Evolutionary conservation across 2,329 filamentous ascomycete genomes (phyloP).

Genomic region (Fusarium hostae): DNA sequence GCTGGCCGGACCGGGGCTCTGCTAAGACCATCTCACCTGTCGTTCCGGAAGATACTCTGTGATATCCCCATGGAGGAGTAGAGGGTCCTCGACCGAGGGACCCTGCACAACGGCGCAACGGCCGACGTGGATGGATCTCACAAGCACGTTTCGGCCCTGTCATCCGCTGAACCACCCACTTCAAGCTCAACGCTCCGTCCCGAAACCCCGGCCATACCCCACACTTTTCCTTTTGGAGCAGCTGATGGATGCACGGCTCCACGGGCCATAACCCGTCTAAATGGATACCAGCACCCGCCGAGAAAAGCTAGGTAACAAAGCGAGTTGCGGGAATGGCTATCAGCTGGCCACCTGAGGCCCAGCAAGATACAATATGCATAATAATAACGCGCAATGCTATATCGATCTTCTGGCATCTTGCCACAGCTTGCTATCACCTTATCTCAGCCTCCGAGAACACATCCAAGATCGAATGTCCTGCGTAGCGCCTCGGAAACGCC

Average conservation of each 20-base stretch:
- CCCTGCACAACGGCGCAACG: constrained; percentile 20
- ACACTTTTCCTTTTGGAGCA: constrained; percentile 35
- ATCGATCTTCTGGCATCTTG: constrained; percentile 5
- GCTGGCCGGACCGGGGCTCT: constrained; percentile 43
- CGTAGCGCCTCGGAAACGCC: neutral
- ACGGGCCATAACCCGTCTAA: constrained; percentile 34
- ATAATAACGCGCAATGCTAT: constrained; percentile 9
- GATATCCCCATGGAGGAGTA: constrained; percentile 21
- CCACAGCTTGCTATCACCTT: neutral
- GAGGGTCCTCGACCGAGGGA: constrained; percentile 7
- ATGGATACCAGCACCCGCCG: constrained; percentile 2
- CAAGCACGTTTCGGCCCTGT: constrained; percentile 42
- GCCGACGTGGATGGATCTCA: constrained; percentile 37
- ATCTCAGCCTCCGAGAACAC: neutral
- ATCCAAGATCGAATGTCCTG: neutral
- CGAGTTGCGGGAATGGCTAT: neutral
- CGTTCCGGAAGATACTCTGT: constrained; percentile 23
- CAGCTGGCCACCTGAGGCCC: constrained; percentile 1
- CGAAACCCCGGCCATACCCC: constrained; percentile 44
- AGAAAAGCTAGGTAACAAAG: neutral
- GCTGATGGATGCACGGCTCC: constrained; percentile 37
- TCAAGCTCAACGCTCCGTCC: constrained; percentile 38
- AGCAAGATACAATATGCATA: constrained; percentile 9
- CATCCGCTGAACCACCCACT: constrained; percentile 42
- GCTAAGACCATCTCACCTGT: constrained; percentile 27